A percentile compares a stretch with the other conserved stretches of the same genome.
These are phyloP conservation scores for Capsicum baccatum DNA, from an alignment of 257 asterid species.

Conservation along the genomic window DNA sequence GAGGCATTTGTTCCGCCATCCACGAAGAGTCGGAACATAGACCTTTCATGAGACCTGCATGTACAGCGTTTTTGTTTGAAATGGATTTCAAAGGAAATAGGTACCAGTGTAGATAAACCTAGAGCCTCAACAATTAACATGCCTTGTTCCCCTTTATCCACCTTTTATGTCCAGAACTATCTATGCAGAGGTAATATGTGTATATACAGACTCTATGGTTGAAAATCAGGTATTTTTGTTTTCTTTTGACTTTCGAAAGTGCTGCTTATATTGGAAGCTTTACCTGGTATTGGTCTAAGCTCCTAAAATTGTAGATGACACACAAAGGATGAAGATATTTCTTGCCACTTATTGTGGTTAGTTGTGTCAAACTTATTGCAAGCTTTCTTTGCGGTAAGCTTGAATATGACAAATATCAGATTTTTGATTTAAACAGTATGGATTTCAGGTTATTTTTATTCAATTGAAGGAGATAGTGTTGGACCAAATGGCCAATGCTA, in stretches of 20 bases:
- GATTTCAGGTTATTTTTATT: too few species aligned
- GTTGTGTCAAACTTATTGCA: too few species aligned
- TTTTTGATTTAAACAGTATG: too few species aligned
- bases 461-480: too few species aligned
- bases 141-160: background rate
- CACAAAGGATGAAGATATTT: too few species aligned
- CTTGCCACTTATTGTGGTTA: too few species aligned
- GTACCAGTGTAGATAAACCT: background rate
- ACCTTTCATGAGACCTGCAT: slow-evolving; percentile 2
- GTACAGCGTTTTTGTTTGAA: background rate
- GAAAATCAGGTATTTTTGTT: background rate
- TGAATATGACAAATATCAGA: too few species aligned
- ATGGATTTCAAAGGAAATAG: background rate
- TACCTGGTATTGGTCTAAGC: background rate
- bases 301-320: too few species aligned
- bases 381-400: too few species aligned
- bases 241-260: background rate
- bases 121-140: background rate
- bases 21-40: background rate
- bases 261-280: background rate
- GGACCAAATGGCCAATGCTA: too few species aligned
- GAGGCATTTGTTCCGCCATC: background rate
- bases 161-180: background rate
- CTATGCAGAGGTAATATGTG: background rate
- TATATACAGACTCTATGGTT: background rate